phyloP scores from a whole-genome alignment of 2,329 filamentous ascomycete species.

The Ophiosphaerella korrae region DNA sequence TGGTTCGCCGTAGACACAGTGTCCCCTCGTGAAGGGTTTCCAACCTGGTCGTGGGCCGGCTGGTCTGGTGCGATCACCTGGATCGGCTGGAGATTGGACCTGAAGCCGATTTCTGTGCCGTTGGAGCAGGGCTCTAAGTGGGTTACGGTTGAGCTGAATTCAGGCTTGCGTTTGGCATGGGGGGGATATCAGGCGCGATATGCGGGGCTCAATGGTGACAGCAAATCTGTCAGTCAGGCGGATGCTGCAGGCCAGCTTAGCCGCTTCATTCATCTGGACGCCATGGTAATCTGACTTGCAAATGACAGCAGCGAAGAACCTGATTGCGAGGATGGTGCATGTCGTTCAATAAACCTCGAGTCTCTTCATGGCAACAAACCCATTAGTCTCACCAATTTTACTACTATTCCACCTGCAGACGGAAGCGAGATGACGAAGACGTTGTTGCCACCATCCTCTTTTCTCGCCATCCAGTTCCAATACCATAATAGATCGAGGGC shows the following conservation, averaged over 20 bases:
- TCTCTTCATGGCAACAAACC: no score
- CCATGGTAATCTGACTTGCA: neutral
- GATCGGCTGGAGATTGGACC: neutral
- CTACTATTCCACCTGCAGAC: no score
- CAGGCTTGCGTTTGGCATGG: neutral
- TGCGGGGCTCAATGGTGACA: neutral
- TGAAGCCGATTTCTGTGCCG: neutral
- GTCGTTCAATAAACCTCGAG: neutral
- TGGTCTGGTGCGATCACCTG: neutral
- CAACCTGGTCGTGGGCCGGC: constrained; percentile 1
- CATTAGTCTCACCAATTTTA: no score
- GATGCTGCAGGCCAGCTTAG: neutral
- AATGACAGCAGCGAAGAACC: neutral
- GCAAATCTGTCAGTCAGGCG: neutral
- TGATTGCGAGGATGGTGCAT: neutral
- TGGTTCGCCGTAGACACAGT: neutral
- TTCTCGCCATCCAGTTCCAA: neutral
- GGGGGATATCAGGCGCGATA: neutral
- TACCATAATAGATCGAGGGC: neutral
- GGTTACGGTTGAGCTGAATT: neutral
- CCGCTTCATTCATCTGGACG: neutral
- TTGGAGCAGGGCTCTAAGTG: neutral
- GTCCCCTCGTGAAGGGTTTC: constrained; percentile 4
- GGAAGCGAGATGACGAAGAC: no score
- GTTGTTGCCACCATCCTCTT: neutral